Conservation (phyloP, 129 eudicot genomes). For the Artemisia annua region DNA sequence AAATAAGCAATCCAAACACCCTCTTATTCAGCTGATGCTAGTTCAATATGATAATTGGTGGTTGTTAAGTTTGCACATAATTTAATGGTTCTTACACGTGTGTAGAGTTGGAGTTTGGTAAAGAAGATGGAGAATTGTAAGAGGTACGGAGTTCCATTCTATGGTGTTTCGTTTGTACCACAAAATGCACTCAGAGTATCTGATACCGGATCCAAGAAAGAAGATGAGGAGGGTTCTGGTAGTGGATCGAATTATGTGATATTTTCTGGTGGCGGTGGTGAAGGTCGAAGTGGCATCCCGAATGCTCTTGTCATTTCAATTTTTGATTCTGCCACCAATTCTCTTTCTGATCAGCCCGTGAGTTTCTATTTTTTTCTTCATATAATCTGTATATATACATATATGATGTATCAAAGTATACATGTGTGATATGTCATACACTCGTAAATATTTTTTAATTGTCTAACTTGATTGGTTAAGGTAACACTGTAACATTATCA, state of each 20-base stretch:
- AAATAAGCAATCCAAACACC: no score
- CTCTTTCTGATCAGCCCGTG: constrained; percentile 80
- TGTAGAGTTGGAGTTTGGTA: constrained; percentile 1
- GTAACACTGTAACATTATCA: background rate
- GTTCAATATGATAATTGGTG: no score
- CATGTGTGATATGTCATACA: no score
- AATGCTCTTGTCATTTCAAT: constrained; percentile 59
- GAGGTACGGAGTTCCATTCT: constrained; percentile 71
- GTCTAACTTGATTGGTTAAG: background rate
- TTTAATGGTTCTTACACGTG: background rate
- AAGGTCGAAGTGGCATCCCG: constrained; percentile 82
- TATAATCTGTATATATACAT: background rate
- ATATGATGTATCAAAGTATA: background rate
- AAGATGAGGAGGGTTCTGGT: constrained; percentile 14
- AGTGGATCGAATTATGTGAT: constrained; percentile 37
- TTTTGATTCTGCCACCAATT: constrained; percentile 49
- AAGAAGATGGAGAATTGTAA: constrained; percentile 30
- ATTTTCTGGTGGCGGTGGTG: constrained; percentile 93
- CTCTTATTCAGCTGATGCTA: no score
- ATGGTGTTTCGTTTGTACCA: constrained; percentile 77
- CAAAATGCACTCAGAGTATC: constrained; percentile 34
- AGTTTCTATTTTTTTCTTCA: background rate
- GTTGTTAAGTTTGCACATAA: no score
- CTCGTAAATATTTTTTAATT: no score
- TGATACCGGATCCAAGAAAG: background rate